Percentiles rank a stretch among this genome's conserved stretches.
phyloP scores from a whole-genome alignment of 2,329 filamentous ascomycete genomes.

The Dothistroma pini region DNA sequence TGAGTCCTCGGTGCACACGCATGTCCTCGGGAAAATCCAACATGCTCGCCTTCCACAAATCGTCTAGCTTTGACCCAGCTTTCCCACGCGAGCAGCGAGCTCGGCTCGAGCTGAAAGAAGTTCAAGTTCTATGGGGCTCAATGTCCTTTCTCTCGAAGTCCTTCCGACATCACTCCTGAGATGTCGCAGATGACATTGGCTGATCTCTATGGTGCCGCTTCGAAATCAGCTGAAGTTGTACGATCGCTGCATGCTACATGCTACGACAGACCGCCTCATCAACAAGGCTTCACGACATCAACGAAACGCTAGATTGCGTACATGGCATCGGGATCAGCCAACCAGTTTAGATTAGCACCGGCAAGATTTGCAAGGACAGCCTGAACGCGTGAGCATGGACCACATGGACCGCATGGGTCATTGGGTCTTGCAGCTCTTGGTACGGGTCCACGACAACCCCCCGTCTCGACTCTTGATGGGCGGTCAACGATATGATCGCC shows the following conservation, averaged over 20 bases:
- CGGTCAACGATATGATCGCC: background rate
- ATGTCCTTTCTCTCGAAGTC: background rate
- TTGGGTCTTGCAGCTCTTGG: background rate
- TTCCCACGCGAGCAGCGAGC: constrained; percentile 4
- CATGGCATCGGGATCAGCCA: background rate
- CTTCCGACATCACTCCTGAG: background rate
- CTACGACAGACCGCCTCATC: background rate
- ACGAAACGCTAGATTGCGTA: background rate
- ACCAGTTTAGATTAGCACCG: constrained; percentile 6
- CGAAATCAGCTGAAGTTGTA: background rate
- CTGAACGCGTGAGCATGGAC: constrained; percentile 11
- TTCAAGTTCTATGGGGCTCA: background rate
- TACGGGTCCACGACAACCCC: constrained; percentile 3
- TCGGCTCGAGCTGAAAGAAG: background rate
- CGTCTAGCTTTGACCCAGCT: background rate
- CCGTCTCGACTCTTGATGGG: background rate
- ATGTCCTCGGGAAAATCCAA: constrained; percentile 2
- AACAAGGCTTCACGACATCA: background rate
- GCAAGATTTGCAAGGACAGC: constrained; percentile 15
- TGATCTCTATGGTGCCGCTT: background rate
- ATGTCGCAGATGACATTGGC: background rate
- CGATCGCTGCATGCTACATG: background rate
- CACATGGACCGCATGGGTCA: constrained; percentile 10
- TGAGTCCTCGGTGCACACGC: background rate
- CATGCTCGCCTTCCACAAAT: background rate